Evolutionary conservation across 768 basidiomycete species (phyloP).

Genomic region (Boletus vinaceobasis): DNA sequence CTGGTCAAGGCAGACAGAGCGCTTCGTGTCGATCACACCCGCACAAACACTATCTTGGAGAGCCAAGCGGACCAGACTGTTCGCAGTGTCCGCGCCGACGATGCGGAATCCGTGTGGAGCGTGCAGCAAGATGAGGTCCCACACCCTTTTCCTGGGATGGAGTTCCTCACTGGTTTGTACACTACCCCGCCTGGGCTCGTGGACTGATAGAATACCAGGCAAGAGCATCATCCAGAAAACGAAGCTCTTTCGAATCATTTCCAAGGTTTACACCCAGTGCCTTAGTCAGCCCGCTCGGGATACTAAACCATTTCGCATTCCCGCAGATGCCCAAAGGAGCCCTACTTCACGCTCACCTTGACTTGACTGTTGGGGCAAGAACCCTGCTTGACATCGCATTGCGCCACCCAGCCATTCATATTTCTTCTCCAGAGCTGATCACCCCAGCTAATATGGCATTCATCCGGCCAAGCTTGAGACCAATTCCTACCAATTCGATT

Average conservation of each 20-base stretch:
- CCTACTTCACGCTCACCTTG: conserved; percentile 72
- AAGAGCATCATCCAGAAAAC: conserved; percentile 58
- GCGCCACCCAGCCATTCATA: conserved; percentile 57
- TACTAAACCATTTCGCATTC: background rate
- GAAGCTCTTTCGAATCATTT: conserved; percentile 56
- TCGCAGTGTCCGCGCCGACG: conserved; percentile 50
- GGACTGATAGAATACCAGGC: conserved; percentile 31
- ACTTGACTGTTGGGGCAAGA: conserved; percentile 60
- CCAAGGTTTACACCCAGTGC: conserved; percentile 41
- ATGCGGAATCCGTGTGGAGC: conserved; percentile 59
- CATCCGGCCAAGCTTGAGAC: conserved; percentile 51
- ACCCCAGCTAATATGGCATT: conserved; percentile 39
- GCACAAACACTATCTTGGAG: conserved; percentile 37
- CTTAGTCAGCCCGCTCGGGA: background rate
- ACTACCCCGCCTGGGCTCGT: background rate
- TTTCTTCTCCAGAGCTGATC: conserved; percentile 43
- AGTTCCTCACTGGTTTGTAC: conserved; percentile 61
- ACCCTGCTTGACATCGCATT: conserved; percentile 54
- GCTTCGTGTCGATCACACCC: conserved; percentile 45
- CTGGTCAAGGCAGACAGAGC: conserved; percentile 43
- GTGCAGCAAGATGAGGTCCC: conserved; percentile 49
- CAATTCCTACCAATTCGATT: conserved; percentile 36
- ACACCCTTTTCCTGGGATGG: conserved; percentile 76
- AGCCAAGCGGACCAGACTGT: conserved; percentile 54
- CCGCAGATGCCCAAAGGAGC: conserved; percentile 78